Evolutionary conservation across 192 early-diverging fungal genomes (phyloP).

Genomic region (Backusella westeae): DNA sequence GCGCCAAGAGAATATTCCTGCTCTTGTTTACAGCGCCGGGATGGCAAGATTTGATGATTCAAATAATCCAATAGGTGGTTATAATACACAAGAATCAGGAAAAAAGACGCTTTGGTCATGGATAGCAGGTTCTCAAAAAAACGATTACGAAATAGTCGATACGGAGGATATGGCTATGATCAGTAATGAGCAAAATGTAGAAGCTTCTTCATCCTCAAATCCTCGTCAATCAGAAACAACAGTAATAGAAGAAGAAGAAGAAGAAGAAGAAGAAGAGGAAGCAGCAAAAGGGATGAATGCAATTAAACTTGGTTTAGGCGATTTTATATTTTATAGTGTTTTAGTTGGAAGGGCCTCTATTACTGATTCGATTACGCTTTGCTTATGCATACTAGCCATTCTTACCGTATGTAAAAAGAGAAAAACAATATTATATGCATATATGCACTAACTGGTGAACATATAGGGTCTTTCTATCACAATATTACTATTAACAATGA

Average conservation of each 20-base stretch:
- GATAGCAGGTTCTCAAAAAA: neutral
- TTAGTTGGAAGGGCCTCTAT: conserved; percentile 63
- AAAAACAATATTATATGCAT: neutral
- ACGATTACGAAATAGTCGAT: neutral
- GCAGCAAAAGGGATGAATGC: neutral
- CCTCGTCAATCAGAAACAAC: neutral
- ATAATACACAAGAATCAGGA: neutral
- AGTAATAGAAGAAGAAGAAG: neutral
- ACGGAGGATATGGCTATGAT: neutral
- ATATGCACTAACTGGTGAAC: neutral
- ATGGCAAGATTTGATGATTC: conserved; percentile 2
- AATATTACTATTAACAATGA: conserved; percentile 72
- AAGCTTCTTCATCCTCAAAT: neutral
- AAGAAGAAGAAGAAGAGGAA: neutral
- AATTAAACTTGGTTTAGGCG: conserved; percentile 74
- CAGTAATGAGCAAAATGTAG: neutral
- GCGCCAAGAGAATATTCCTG: conserved; percentile 69
- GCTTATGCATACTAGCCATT: conserved; percentile 44
- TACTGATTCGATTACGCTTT: neutral
- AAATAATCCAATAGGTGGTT: neutral
- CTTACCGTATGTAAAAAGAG: conserved; percentile 39
- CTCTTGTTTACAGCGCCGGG: conserved; percentile 58
- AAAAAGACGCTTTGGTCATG: neutral
- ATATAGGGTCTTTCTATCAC: conserved; percentile 64
- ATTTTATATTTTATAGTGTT: conserved; percentile 84